Base-by-base conservation (phyloP, 306 rosid genomes). In the Rosa lucieae region DNA sequence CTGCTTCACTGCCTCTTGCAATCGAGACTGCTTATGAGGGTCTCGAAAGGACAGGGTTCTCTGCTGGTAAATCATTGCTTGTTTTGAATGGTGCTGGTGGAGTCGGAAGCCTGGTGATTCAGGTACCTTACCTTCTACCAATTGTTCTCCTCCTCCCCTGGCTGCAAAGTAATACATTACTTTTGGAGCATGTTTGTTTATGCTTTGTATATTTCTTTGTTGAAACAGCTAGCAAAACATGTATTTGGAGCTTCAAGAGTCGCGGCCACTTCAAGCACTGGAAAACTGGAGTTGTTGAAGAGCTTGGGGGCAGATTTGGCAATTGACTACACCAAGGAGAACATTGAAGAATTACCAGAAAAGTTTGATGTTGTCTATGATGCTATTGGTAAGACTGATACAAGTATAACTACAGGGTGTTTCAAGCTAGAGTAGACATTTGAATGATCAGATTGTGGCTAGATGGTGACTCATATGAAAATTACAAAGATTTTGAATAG, bases 1-100 rank as follows among this genome's bases (percentile, higher is more conserved):
- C 97, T 70, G 96, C 99, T 72, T 66, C 86, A 7, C 89, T 95
- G 46, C 99, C 98, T 82, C 92, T 93, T 17, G 98, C 94, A 35
- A 89, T 95, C 78, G 99, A 95, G 84, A 95, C 98, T 56, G 97
- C 99, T 48, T 88, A 84, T 48, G 96, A 95, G 82, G 99, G 98
- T 77, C 87, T 92, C 14, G 93, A 89, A 87, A 92, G 59, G 74
- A 89, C 96, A 23, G 95, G 91, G 21, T 93, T 95, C 77, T 91
- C 94, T 32, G 46, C 96, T 40, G 96, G 97, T 62, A 93, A 93
- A 91, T 95, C 99, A 3, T 83, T 95, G 84, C 91, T 95, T 82
- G 87, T 95, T 79, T 86, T 95, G 26, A 95, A 93, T 83, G 99
- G 97, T 70, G 86, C 99, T 69, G 98, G 98, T 73, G 98, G 98